These are phyloP conservation scores for Globisporangium nodosum DNA, from an alignment of 352 stramenopile genomes.

Conservation along the genomic window DNA sequence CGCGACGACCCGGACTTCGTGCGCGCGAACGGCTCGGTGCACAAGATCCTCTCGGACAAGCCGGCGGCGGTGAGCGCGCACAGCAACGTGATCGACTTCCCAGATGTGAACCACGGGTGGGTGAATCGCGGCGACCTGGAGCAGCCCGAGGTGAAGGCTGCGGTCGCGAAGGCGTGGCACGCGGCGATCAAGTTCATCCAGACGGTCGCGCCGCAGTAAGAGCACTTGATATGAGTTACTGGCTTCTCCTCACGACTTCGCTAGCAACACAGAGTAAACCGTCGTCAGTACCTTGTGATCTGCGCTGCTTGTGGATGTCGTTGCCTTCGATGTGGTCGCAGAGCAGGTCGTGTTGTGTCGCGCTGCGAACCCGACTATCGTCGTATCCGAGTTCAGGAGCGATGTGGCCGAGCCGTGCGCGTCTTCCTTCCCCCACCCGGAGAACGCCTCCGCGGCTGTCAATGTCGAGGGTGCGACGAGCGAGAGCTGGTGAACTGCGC, in stretches of 20 bases:
- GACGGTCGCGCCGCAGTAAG: slow-evolving; percentile 21
- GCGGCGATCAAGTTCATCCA: slow-evolving; percentile 26
- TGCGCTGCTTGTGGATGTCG: neutral
- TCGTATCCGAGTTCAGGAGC: slow-evolving; percentile 19
- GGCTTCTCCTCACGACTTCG: neutral
- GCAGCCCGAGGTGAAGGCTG: slow-evolving; percentile 23
- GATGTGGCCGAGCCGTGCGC: slow-evolving; percentile 13
- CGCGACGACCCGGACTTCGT: slow-evolving; percentile 40
- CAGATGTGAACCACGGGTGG: slow-evolving; percentile 43
- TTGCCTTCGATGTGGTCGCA: neutral
- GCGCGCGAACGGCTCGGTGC: slow-evolving; percentile 23
- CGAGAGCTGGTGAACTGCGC: slow-evolving; percentile 16
- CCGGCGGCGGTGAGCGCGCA: slow-evolving; percentile 3
- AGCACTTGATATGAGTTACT: neutral
- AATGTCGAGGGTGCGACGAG: slow-evolving; percentile 14
- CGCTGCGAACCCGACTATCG: slow-evolving; percentile 24
- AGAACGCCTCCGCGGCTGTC: slow-evolving; percentile 17
- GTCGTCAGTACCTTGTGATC: neutral
- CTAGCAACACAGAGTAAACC: neutral
- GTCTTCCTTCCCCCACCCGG: slow-evolving; percentile 20
- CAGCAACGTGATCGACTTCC: slow-evolving; percentile 37
- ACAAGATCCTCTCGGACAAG: slow-evolving; percentile 29
- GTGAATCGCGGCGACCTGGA: slow-evolving; percentile 52
- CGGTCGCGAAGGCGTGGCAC: slow-evolving; percentile 41
- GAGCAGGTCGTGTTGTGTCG: slow-evolving; percentile 12